Evolutionary conservation across 2,329 filamentous ascomycete species (phyloP), one percentile per base, ranked within the genome.

Genomic region (Colletotrichum plurivorum): DNA sequence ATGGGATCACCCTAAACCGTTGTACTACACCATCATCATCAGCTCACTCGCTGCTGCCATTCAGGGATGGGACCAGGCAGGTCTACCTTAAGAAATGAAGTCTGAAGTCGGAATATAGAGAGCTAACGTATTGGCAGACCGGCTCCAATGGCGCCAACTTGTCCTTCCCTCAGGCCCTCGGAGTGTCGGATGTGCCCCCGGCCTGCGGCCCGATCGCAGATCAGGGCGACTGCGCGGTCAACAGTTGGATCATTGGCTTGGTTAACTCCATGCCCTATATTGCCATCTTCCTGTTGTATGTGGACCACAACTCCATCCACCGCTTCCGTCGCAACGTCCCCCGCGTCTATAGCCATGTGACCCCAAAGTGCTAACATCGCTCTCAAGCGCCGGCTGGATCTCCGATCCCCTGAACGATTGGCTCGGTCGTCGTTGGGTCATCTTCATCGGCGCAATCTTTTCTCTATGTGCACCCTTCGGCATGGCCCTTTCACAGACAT

Each of bases 371-470:
- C 59, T 62, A 54, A 54, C 39, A 6, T 22, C 22, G 22, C 31
- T 20, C 39, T 41, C n/a, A 55, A 85, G 83, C 73, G 87, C 87
- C 22, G 85, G 86, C 66, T 91, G 89, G 89, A 78, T 90, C 6
- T 89, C 89, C 0, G 89, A 91, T 62, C 89, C 89, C 1, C 73
- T 89, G 13, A 92, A 92, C 73, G 79, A 87, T 48, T 79, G 79
- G 12, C 73, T 89, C 31, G 90, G 89, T 45, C 88, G 90, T 46
- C 87, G 89, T 59, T 88, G 89, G 12, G 87, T 88, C 53, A 92
- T 92, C 69, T 92, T 92, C 75, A 76, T 90, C 53, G 85, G 86
- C 7, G 88, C 87, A 13, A 79, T 90, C 72, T 90, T 92, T 76
- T 91, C 88, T 72, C 79, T 92, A 2, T 73, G 91, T 12, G 81